Evolutionary conservation across 2,329 filamentous ascomycete genomes (phyloP).

Genomic region (Metarhizium anisopliae): DNA sequence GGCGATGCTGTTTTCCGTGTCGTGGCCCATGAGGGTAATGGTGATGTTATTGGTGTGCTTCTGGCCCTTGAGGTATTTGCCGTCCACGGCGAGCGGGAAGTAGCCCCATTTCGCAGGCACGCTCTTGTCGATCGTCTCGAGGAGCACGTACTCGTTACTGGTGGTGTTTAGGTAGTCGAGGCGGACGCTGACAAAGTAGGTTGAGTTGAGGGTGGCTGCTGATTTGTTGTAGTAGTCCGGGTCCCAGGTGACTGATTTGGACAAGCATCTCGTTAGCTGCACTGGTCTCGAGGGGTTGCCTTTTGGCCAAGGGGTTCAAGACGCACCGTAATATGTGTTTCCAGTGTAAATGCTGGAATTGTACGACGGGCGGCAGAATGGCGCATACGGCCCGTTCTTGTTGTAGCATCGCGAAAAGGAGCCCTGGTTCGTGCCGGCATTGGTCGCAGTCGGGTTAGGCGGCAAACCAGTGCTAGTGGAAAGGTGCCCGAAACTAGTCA

Average conservation of each 20-base stretch:
- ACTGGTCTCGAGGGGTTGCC: neutral
- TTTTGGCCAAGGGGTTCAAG: neutral
- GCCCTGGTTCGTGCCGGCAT: slow-evolving; percentile 30
- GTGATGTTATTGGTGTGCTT: slow-evolving; percentile 34
- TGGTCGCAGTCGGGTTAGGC: slow-evolving; percentile 34
- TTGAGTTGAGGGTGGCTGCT: slow-evolving; percentile 13
- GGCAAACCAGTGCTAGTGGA: slow-evolving; percentile 33
- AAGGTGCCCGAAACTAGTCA: slow-evolving; percentile 25
- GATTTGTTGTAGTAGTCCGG: slow-evolving; percentile 37
- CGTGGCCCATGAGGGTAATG: slow-evolving; percentile 30
- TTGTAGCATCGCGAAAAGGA: slow-evolving; percentile 43
- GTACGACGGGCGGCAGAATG: slow-evolving; percentile 41
- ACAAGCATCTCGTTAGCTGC: neutral
- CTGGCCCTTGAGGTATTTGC: slow-evolving; percentile 15
- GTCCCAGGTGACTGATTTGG: slow-evolving; percentile 45
- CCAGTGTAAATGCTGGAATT: slow-evolving; percentile 35
- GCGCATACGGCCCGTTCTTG: slow-evolving; percentile 34
- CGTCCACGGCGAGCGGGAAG: slow-evolving; percentile 35
- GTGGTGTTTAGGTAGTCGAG: slow-evolving; percentile 29
- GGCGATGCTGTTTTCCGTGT: slow-evolving; percentile 21
- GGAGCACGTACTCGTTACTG: slow-evolving; percentile 25
- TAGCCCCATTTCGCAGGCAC: slow-evolving; percentile 36
- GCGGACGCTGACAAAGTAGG: slow-evolving; percentile 16
- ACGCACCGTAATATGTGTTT: slow-evolving; percentile 42
- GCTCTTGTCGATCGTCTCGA: slow-evolving; percentile 22